Conservation (phyloP, 2,329 filamentous ascomycete genomes). For the Leptographium galeiforme region DNA sequence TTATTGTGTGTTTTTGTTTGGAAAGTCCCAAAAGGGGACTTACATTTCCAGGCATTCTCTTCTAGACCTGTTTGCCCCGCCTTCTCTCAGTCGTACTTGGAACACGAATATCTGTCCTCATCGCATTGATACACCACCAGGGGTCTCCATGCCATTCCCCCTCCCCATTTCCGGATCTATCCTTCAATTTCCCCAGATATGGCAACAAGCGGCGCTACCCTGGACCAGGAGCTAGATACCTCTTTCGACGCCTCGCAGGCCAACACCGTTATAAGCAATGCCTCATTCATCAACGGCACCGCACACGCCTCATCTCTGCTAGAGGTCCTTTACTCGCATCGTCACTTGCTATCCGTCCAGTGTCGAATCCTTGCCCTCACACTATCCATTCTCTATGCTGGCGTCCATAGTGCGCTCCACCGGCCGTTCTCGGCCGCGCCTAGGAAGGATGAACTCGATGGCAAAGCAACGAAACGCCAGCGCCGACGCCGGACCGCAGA, state of each 20-base stretch:
- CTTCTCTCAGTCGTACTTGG: background rate
- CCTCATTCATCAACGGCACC: background rate
- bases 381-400: slow-evolving; percentile 70
- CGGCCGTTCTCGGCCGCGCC: slow-evolving; percentile 68
- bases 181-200: background rate
- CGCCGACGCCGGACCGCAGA: background rate
- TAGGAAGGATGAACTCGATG: slow-evolving; percentile 27
- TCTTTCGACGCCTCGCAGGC: background rate
- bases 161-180: background rate
- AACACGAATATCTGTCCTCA: too few relatives aligned
- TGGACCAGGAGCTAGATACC: background rate
- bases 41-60: too few relatives aligned
- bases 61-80: too few relatives aligned
- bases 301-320: background rate
- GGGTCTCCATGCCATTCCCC: too few relatives aligned
- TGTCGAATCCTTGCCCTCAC: slow-evolving; percentile 46
- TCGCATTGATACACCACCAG: too few relatives aligned
- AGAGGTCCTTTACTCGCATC: background rate
- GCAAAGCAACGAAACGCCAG: slow-evolving; percentile 21
- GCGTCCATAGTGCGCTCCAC: slow-evolving; percentile 72
- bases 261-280: background rate
- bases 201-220: background rate
- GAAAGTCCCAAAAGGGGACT: too few relatives aligned
- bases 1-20: too few relatives aligned
- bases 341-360: slow-evolving; percentile 31